Evolutionary conservation across 345 rosid genomes (phyloP).

Genomic region (Melaleuca quinquenervia): DNA sequence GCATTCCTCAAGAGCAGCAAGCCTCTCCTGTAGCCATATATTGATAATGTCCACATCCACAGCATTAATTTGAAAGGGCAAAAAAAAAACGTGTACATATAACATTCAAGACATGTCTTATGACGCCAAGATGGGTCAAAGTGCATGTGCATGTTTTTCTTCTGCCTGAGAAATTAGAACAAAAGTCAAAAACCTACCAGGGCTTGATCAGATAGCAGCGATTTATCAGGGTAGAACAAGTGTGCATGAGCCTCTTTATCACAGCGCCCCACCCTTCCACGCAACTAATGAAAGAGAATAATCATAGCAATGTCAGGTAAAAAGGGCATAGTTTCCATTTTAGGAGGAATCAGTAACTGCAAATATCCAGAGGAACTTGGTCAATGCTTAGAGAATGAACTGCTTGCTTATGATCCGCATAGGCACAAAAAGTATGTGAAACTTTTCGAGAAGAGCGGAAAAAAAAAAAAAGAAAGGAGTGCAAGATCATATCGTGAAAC

Average conservation of each 20-base stretch:
- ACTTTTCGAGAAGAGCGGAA: background rate
- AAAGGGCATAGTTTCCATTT: background rate
- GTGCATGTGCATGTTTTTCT: background rate
- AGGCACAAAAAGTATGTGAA: background rate
- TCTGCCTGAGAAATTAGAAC: background rate
- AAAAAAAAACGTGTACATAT: background rate
- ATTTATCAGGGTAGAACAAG: conserved; percentile 87
- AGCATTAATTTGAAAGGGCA: background rate
- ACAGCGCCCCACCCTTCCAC: conserved; percentile 98
- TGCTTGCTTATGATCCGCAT: background rate
- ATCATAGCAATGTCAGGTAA: conserved; percentile 1
- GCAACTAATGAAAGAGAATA: conserved; percentile 45
- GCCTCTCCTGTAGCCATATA: conserved; percentile 58
- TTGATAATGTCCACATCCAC: background rate
- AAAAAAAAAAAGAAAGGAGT: background rate
- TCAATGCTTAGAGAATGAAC: background rate
- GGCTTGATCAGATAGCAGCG: conserved; percentile 67
- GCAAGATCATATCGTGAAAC: background rate
- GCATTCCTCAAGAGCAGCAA: conserved; percentile 82
- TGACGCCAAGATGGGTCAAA: background rate
- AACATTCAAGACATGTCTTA: background rate
- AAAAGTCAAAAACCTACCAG: conserved; percentile 29
- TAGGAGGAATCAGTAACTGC: background rate
- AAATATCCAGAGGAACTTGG: background rate
- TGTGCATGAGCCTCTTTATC: conserved; percentile 94